phyloP scores from a whole-genome alignment of 139 green algal genomes.

The Zygnema circumcarinatum region DNA sequence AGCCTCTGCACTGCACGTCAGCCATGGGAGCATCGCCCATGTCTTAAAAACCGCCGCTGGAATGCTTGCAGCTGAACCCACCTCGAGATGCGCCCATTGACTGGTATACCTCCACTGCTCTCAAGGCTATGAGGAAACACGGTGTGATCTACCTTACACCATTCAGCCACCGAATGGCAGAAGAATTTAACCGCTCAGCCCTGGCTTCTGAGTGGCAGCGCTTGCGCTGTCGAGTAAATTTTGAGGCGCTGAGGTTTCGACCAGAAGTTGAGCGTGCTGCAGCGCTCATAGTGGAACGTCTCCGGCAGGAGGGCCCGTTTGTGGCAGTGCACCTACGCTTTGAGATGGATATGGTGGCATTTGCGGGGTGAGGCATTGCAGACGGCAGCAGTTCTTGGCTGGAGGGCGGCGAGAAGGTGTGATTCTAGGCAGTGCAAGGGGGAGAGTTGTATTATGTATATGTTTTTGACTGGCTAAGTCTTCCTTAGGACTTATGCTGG shows the following conservation, averaged over 20 bases:
- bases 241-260: conserved; percentile 51
- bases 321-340: conserved; percentile 54
- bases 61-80: too few relatives aligned
- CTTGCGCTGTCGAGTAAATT: conserved; percentile 50
- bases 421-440: not conserved
- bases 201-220: conserved; percentile 20
- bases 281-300: not conserved
- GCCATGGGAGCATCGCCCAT: too few relatives aligned
- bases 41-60: too few relatives aligned
- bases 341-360: conserved; percentile 60
- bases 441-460: not conserved
- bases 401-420: not conserved
- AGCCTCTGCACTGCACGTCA: too few relatives aligned
- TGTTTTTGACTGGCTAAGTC: not conserved
- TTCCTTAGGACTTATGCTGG: not conserved
- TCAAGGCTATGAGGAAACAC: conserved; percentile 9
- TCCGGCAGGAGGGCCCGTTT: conserved; percentile 35
- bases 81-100: conserved; percentile 32
- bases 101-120: conserved; percentile 18
- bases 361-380: conserved; percentile 32
- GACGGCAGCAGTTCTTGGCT: not conserved
- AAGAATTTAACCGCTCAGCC: conserved; percentile 5
- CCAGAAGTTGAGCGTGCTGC: not conserved
- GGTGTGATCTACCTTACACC: conserved; percentile 39
- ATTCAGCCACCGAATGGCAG: conserved; percentile 38